phyloP scores from a whole-genome alignment of 2,329 filamentous ascomycete species.

The Epichloe festucae region DNA sequence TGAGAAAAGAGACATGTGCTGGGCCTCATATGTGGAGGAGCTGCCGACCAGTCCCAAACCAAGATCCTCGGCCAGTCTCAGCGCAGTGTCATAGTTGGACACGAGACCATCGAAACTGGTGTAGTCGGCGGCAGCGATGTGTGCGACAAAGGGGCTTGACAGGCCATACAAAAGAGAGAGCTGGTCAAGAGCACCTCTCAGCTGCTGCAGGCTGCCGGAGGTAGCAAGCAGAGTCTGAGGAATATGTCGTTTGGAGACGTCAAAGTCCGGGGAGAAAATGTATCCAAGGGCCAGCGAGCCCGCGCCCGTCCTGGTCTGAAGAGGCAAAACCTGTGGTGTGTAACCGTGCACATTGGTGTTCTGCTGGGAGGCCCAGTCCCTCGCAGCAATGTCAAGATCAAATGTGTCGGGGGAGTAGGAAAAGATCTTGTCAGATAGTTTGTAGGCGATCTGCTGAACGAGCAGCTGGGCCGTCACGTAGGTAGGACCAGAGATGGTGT shows the following conservation, averaged over 20 bases:
- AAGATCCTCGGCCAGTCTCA: conserved; percentile 77
- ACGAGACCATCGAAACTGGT: conserved; percentile 56
- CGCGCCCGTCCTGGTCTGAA: conserved; percentile 81
- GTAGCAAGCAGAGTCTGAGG: conserved; percentile 85
- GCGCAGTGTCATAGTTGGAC: conserved; percentile 71
- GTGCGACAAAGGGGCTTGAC: conserved; percentile 83
- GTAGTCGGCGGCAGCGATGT: conserved; percentile 87
- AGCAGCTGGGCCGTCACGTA: conserved; percentile 90
- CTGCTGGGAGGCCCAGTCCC: conserved; percentile 56
- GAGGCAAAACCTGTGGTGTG: conserved; percentile 59
- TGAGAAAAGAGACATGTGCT: conserved; percentile 89
- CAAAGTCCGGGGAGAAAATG: conserved; percentile 95
- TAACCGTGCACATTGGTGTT: conserved; percentile 76
- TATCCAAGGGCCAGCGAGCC: conserved; percentile 89
- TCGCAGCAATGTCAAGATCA: conserved; percentile 73
- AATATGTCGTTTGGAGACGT: conserved; percentile 81
- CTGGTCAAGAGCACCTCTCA: conserved; percentile 80
- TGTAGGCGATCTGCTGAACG: conserved; percentile 91
- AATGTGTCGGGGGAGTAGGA: conserved; percentile 92
- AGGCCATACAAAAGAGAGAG: conserved; percentile 83
- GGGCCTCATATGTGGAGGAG: conserved; percentile 75
- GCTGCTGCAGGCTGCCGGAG: conserved; percentile 64
- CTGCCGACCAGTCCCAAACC: conserved; percentile 78
- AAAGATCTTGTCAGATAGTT: conserved; percentile 93
- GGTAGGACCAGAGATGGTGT: conserved; percentile 67